Evolutionary conservation across 2,329 filamentous ascomycete species (phyloP).

Genomic region (Mycosphaerella arachidis): DNA sequence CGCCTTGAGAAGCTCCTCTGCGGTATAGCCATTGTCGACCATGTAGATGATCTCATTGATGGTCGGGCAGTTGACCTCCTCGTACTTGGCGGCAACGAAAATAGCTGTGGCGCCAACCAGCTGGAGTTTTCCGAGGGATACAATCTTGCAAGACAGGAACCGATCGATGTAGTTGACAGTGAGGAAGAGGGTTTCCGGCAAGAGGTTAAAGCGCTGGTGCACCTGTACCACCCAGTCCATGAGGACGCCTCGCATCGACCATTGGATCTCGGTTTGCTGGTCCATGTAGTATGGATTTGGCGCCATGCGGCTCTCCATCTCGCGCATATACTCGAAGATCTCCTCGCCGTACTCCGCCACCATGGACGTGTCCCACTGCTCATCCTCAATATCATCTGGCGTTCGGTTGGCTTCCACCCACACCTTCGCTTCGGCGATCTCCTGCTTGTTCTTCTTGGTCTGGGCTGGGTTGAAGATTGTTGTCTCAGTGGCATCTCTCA

Average conservation of each 20-base stretch:
- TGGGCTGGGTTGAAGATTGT: constrained; percentile 61
- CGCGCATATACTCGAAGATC: constrained; percentile 87
- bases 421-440: constrained; percentile 64
- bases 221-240: constrained; percentile 99
- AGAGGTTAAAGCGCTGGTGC: constrained; percentile 80
- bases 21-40: constrained; percentile 87
- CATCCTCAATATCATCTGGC: constrained; percentile 76
- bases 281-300: constrained; percentile 96
- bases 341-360: constrained; percentile 95
- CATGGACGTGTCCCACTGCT: constrained; percentile 93
- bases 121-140: constrained; percentile 91
- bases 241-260: constrained; percentile 95
- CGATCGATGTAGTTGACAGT: constrained; percentile 96
- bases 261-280: constrained; percentile 86
- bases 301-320: constrained; percentile 80
- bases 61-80: constrained; percentile 97
- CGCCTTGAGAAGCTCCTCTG: constrained; percentile 91
- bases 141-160: constrained; percentile 89
- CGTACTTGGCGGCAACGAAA: constrained; percentile 94
- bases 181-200: constrained; percentile 92
- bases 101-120: constrained; percentile 93
- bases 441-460: constrained; percentile 63
- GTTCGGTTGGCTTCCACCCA: constrained; percentile 64
- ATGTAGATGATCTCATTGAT: constrained; percentile 96
- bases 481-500: constrained; percentile 62